Evolutionary conservation across 352 stramenopile genomes (phyloP), one percentile per base, ranked within the genome.

Genomic region (Pythium oligandrum): DNA sequence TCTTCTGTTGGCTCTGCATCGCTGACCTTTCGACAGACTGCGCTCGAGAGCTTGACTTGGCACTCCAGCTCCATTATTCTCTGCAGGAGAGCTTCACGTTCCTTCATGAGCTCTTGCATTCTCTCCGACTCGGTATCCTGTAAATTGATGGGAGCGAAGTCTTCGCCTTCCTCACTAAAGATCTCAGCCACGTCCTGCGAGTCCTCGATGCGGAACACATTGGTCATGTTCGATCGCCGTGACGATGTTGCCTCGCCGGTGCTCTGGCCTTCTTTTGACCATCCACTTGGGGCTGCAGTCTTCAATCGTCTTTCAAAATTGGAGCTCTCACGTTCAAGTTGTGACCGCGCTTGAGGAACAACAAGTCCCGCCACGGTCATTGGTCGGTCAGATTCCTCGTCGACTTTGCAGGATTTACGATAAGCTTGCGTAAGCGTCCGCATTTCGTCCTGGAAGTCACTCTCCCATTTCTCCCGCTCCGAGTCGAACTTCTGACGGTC

Each of bases 291-390:
- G 8, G 48, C 49, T 4, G 78, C 78, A 4, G 73, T 85, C 51
- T 75, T 70, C 37, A 82, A 44, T 5, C 78, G 71, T 36, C 74
- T 80, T 8, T 80, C 63, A 32, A 63, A 61, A 48, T 65, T 75
- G 2, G 50, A 66, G 4, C 55, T 57, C 7, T 78, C 73, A 4
- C 73, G 73, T 26, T 68, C 61, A 10, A 88, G 61, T 55, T 83
- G 68, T 3, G 61, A 68, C 8, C 78, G 49, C 7, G 78, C 71
- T 48, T 82, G 71, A 0, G 78, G 73, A 0, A 83, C 63, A 4
- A 60, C 71, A 11, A 86, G 63, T 10, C 75, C 78, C 12, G 73
- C 75, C 11, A 83, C 68, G 8, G 77, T 88, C 66, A 73, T 73
- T 8, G 77, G 77, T 0, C 75, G 68, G 6, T 40, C 39, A 10